These are phyloP conservation scores for Neodidymelliopsis sp. DNA, from an alignment of 2,329 filamentous ascomycete species.

Conservation along the genomic window DNA sequence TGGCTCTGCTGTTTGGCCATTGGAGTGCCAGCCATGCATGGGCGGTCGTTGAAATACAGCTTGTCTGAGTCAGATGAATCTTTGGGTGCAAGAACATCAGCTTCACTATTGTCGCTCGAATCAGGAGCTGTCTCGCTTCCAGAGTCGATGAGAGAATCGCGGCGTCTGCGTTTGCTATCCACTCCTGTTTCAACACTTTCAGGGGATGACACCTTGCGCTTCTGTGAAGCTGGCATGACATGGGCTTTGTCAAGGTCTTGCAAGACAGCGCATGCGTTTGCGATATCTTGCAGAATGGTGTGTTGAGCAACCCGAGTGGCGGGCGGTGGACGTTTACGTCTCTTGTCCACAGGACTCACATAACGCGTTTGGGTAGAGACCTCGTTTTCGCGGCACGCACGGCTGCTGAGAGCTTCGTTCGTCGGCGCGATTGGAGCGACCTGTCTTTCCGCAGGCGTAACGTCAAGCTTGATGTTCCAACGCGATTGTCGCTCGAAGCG, in stretches of 20 bases:
- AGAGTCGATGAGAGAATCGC: not conserved
- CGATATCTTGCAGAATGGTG: not conserved
- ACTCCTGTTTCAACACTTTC: not conserved
- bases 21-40: not conserved
- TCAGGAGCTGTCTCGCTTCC: not conserved
- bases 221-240: slow-evolving; percentile 2
- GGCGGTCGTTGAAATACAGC: too few species aligned
- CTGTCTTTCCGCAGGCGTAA: slow-evolving; percentile 5
- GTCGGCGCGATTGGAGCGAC: too few species aligned
- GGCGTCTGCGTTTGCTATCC: slow-evolving; percentile 3
- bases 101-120: not conserved
- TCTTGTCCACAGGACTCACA: not conserved
- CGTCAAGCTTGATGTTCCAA: slow-evolving; percentile 33
- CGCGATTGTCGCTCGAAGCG: slow-evolving; percentile 42
- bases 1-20: not conserved
- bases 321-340: not conserved
- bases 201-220: slow-evolving; percentile 16
- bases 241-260: not conserved
- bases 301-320: not conserved
- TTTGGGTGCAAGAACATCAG: not conserved
- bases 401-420: not conserved
- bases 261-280: too few species aligned
- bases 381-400: not conserved
- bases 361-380: not conserved
- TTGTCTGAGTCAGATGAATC: too few species aligned